Base-by-base conservation (phyloP, 768 basidiomycete species). In the Lactifluus echinatus region DNA sequence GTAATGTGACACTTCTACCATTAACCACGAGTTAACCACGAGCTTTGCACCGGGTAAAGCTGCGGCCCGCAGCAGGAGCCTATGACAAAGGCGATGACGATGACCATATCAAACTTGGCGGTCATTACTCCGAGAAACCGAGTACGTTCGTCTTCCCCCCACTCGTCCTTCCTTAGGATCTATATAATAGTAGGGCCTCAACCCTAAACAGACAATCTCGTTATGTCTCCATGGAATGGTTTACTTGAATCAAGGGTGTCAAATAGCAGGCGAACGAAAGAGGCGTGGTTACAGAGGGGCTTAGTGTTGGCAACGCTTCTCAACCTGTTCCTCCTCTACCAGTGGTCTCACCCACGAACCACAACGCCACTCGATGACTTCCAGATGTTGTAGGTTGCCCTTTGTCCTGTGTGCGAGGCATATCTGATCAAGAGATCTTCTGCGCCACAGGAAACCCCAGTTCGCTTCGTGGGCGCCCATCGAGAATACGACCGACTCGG, bases 351-450 rank as follows among this genome's bases (percentile, higher is more conserved):
- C 11, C 28, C 48, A 19, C 42, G 45, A 15, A 55, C 42, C 28
- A 40, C 5, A 23, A 50, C 58, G 3, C 48, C 42, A 14, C 58
- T 59, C n/a, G 58, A 59, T 39, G 53, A 59, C 53, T 59, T 59
- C 33, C 53, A 55, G 21, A 55, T 55, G 48, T n/a, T 55, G 53
- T 59, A 11, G 11, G 57, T 55, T 24, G 12, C 8, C 21, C 33
- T 36, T 31, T 5, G 11, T 4, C 8, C 3, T n/a, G 7, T 8
- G 5, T 17, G 14, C 8, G 31, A 56, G 33, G 26, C 42, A 48
- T 28, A 12, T 21, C 50, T 52, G 10, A 53, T 21, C 5, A 15
- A 24, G 19, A 14, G 15, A 14, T 15, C 19, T 24, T 19, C 6
- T n/a, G 11, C 28, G n/a, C 31, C 31, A n/a, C 46, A 59, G 52